Percentiles rank a stretch among this genome's conserved stretches.
phyloP scores from a whole-genome alignment of 495 filamentous ascomycete species.

The Penicillium roqueforti region DNA sequence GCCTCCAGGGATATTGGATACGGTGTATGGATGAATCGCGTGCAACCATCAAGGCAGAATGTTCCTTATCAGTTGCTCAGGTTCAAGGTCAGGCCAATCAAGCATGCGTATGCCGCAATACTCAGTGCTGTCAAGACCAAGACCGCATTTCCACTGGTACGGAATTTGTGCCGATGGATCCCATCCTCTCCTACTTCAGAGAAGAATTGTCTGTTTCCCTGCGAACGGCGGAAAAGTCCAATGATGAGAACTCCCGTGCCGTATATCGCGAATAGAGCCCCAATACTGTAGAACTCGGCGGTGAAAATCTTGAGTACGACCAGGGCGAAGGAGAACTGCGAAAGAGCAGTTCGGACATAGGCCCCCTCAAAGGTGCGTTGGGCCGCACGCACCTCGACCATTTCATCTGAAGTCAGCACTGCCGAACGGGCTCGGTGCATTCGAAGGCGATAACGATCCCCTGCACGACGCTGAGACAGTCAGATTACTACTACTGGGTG shows the following conservation, averaged over 20 bases:
- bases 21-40: constrained; percentile 2
- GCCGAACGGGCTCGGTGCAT: constrained; percentile 82
- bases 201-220: constrained; percentile 94
- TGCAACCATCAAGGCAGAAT: constrained; percentile 6
- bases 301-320: constrained; percentile 97
- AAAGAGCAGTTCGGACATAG: constrained; percentile 89
- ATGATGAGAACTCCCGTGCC: constrained; percentile 79
- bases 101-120: constrained; percentile 71
- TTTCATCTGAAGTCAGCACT: constrained; percentile 72
- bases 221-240: constrained; percentile 73
- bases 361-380: constrained; percentile 97
- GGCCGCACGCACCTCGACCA: constrained; percentile 89
- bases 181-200: constrained; percentile 66
- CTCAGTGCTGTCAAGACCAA: constrained; percentile 79
- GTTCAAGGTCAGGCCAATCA: constrained; percentile 70
- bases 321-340: constrained; percentile 90
- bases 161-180: constrained; percentile 68
- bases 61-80: constrained; percentile 34
- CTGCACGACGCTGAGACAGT: constrained; percentile 38
- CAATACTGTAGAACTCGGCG: constrained; percentile 87
- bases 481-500: constrained; percentile 6
- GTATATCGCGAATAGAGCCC: constrained; percentile 87
- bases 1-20: constrained; percentile 1
- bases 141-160: constrained; percentile 78
- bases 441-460: constrained; percentile 56